Evolutionary conservation across 306 rosid genomes (phyloP).

Genomic region (Malus domestica): ASM211411v1 NC_041802.1:7431001-7431500

Average conservation of each 20-base stretch:
- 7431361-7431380: background rate
- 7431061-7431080: slow-evolving; percentile 75
- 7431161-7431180: slow-evolving; percentile 79
- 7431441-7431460: slow-evolving; percentile 82
- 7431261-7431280: slow-evolving; percentile 89
- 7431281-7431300: slow-evolving; percentile 82
- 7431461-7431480: slow-evolving; percentile 67
- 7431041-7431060: slow-evolving; percentile 75
- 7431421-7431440: slow-evolving; percentile 84
- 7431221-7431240: slow-evolving; percentile 95
- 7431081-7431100: slow-evolving; percentile 48
- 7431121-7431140: background rate
- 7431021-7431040: slow-evolving; percentile 68
- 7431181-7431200: slow-evolving; percentile 84
- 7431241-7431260: slow-evolving; percentile 95
- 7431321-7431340: background rate
- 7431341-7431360: background rate
- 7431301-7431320: slow-evolving; percentile 38
- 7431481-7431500: slow-evolving; percentile 73
- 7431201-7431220: slow-evolving; percentile 84
- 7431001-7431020: slow-evolving; percentile 80
- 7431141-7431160: slow-evolving; percentile 19
- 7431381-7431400: background rate
- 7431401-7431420: slow-evolving; percentile 44
- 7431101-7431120: slow-evolving; percentile 3